Conservation (phyloP, 2,329 filamentous ascomycete genomes). For the Leptographium galeiforme region DNA sequence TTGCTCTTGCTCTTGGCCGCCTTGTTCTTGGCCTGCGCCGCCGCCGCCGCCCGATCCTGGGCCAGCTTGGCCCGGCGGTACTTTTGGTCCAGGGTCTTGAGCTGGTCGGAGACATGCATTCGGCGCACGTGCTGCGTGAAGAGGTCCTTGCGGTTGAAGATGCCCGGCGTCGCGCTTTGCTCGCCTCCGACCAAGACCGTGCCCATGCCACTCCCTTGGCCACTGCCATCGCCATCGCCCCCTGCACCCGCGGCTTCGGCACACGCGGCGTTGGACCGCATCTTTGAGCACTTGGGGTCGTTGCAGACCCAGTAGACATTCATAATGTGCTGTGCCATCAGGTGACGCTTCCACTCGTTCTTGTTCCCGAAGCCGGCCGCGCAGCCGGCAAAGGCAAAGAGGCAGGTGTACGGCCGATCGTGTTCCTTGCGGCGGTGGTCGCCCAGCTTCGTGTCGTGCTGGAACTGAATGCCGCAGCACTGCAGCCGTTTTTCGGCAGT, state of each 20-base stretch:
- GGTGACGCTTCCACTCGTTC: constrained; percentile 93
- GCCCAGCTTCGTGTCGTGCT: constrained; percentile 18
- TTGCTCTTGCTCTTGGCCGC: neutral
- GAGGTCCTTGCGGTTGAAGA: constrained; percentile 84
- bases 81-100: constrained; percentile 20
- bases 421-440: constrained; percentile 38
- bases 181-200: neutral
- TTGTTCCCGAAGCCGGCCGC: constrained; percentile 59
- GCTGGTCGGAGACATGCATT: constrained; percentile 53
- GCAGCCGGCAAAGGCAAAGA: constrained; percentile 69
- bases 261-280: constrained; percentile 1
- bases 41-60: neutral
- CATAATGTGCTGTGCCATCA: constrained; percentile 65
- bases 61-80: constrained; percentile 8
- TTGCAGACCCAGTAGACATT: constrained; percentile 65
- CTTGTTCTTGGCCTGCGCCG: too few species aligned
- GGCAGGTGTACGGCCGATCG: constrained; percentile 55
- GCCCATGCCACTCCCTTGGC: neutral
- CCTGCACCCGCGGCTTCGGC: neutral
- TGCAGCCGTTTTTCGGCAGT: neutral
- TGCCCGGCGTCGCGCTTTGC: constrained; percentile 31
- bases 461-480: neutral
- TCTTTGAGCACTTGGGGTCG: constrained; percentile 38
- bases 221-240: neutral
- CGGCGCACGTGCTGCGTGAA: constrained; percentile 78